phyloP scores from a whole-genome alignment of 768 basidiomycete species.

The Termitomyces sp. region DNA sequence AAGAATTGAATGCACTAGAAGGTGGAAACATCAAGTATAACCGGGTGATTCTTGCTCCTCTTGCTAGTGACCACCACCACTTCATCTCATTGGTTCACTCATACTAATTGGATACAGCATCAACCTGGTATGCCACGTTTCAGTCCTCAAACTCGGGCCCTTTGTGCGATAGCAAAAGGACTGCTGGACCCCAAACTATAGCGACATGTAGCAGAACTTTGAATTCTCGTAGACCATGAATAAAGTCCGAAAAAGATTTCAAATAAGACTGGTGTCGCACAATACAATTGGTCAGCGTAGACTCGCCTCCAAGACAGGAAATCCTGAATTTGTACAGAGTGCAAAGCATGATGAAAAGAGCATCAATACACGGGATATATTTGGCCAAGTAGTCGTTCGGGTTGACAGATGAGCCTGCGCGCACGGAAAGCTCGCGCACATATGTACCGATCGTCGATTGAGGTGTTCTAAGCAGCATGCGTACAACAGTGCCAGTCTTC shows the following conservation, averaged over 20 bases:
- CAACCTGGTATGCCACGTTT: too few species aligned
- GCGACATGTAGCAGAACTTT: constrained; percentile 6
- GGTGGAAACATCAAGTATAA: background rate
- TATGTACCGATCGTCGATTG: background rate
- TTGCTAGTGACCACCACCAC: constrained; percentile 4
- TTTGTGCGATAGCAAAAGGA: background rate
- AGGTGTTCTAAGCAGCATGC: background rate
- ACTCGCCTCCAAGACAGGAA: background rate
- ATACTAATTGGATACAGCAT: too few species aligned
- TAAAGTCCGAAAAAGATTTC: background rate
- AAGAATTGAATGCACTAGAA: background rate
- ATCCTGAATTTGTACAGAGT: background rate
- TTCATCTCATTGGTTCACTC: too few species aligned
- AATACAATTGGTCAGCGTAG: constrained; percentile 3
- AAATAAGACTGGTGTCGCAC: background rate
- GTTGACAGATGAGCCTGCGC: background rate
- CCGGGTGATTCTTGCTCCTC: background rate
- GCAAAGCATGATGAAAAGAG: constrained; percentile 1
- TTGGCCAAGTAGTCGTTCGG: background rate
- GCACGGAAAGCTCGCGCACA: background rate
- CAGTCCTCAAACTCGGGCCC: background rate
- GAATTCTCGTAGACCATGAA: background rate
- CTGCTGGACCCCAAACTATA: background rate
- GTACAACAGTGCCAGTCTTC: too few species aligned
- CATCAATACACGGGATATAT: background rate